Evolutionary conservation across 768 basidiomycete species (phyloP).

Genomic region (Phallus indusiatus): DNA sequence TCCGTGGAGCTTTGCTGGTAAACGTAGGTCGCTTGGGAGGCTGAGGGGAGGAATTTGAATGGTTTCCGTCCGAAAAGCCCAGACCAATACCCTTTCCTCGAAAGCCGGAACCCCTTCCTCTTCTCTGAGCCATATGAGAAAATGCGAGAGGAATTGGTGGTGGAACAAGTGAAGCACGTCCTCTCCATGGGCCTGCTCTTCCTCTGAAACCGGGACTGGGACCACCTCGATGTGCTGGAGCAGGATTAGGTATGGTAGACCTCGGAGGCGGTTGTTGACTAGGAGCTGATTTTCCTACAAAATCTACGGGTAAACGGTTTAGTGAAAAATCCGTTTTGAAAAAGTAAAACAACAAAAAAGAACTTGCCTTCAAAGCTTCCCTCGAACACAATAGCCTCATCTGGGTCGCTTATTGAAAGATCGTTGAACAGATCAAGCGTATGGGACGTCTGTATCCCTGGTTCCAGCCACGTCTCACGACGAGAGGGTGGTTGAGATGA

Average conservation of each 20-base stretch:
- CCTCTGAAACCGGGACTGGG: not conserved
- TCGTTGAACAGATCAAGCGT: not conserved
- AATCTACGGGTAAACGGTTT: not conserved
- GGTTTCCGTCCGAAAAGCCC: not conserved
- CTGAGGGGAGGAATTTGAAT: not conserved
- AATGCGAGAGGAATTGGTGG: not conserved
- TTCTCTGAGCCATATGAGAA: not conserved
- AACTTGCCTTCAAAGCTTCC: conserved; percentile 2
- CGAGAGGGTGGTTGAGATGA: no score
- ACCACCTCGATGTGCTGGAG: no score
- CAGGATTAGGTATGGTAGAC: no score
- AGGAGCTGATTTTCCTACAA: not conserved
- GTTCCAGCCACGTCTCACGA: not conserved
- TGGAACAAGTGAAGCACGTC: not conserved
- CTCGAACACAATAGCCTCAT: not conserved
- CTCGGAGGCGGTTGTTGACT: no score
- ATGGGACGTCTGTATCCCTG: not conserved
- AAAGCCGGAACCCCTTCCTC: not conserved
- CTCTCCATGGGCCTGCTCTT: not conserved
- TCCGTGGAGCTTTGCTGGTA: not conserved
- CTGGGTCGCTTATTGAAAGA: not conserved
- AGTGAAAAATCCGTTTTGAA: not conserved
- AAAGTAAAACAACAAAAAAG: not conserved
- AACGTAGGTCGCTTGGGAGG: not conserved
- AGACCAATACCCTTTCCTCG: not conserved